Evolutionary conservation across 805 yeast genomes (phyloP), one percentile per base, ranked within the genome.

Genomic region (Sungouiozyma intestinalis): DNA sequence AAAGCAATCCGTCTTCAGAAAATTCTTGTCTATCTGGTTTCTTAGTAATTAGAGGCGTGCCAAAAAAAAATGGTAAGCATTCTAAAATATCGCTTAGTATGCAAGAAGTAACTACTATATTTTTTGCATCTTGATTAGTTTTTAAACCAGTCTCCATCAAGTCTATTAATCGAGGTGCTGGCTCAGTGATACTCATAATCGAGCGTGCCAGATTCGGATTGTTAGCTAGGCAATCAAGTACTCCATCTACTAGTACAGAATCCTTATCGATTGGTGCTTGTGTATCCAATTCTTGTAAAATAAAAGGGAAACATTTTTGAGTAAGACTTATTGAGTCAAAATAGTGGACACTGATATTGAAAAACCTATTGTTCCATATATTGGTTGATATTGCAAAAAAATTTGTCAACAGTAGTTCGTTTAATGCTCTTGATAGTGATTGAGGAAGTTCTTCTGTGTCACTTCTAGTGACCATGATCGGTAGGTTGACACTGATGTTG

Each of bases 311-410:
- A 3, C 38, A 32, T 18, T 19, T 47, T 32, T 40, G 40, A 15
- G 19, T 16, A 15, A 27, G 13, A 34, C 32, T 42, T 9, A 9
- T 17, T 14, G 41, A 29, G 34, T 49, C 49, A 18, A 37, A 38
- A 32, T 40, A 45, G 24, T 47, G 51, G 17, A 44, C 38, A 17
- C 44, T 43, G 17, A 49, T 33, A 17, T 43, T 19, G 9, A 42
- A 42, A 36, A 33, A 45, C 24, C 29, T 35, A 16, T 36, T 16
- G 32, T 38, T 36, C 42, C 44, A 49, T 11, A 43, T 36, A n/a
- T 38, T 20, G 32, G 36, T 42, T 20, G 35, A 36, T 16, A 43
- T 35, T 4, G 47, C 43, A 20, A 43, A 38, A 7, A 45, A 6
- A 24, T 24, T 24, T 24, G 29, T 24, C 11, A 11, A 24, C 29